phyloP scores from a whole-genome alignment of 495 filamentous ascomycete species.

The Aspergillus bertholletiae region DNA sequence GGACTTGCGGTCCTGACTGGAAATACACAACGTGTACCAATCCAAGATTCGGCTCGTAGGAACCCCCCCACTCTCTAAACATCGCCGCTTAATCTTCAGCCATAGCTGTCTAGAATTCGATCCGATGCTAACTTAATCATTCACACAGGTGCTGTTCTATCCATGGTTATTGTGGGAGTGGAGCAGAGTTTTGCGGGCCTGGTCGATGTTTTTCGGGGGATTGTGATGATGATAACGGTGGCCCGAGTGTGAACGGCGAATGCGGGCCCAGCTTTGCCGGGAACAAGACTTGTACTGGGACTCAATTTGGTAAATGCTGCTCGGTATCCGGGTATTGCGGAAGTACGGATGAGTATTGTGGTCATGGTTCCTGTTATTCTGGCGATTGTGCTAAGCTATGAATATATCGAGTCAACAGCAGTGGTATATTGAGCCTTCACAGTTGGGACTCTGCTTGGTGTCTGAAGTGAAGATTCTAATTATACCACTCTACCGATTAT shows the following conservation, averaged over 20 bases:
- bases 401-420: too few relatives aligned
- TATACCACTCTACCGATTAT: too few relatives aligned
- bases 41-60: conserved; percentile 6
- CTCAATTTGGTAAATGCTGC: conserved; percentile 11
- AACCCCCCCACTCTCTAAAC: too few relatives aligned
- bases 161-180: conserved; percentile 6
- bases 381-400: conserved; percentile 9
- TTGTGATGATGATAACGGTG: conserved; percentile 8
- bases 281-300: conserved; percentile 11
- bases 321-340: conserved; percentile 9
- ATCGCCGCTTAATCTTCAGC: too few relatives aligned
- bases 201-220: conserved; percentile 5
- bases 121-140: too few relatives aligned
- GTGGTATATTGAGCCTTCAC: too few relatives aligned
- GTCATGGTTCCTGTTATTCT: conserved; percentile 7
- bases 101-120: too few relatives aligned
- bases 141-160: conserved; percentile 4
- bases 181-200: conserved; percentile 2
- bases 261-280: conserved; percentile 12
- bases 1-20: conserved; percentile 5
- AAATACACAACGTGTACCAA: conserved; percentile 6
- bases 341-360: conserved; percentile 5
- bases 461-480: too few relatives aligned
- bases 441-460: too few relatives aligned
- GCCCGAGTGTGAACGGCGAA: conserved; percentile 9